Evolutionary conservation across 345 rosid genomes (phyloP).

Genomic region (Eutrema yunnanense): DNA sequence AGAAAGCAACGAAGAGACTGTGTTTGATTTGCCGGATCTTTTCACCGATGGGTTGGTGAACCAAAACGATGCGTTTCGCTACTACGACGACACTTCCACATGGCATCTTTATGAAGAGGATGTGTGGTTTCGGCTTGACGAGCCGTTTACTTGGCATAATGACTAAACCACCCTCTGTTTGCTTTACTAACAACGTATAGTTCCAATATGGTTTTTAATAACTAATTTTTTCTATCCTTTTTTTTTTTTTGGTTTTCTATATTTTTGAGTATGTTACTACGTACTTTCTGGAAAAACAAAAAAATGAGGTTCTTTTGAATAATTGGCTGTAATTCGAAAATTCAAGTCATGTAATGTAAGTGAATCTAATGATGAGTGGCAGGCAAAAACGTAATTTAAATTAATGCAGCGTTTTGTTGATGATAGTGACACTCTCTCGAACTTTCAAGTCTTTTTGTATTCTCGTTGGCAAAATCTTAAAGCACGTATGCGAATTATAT

Average conservation of each 20-base stretch:
- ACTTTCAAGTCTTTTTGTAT: too few species aligned
- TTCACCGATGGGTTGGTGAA: slow-evolving; percentile 32
- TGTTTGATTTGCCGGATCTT: slow-evolving; percentile 92
- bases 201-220: not conserved
- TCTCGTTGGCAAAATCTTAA: too few species aligned
- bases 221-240: not conserved
- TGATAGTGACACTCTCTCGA: too few species aligned
- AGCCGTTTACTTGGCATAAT: slow-evolving; percentile 42
- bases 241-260: not conserved
- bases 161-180: not conserved
- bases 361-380: not conserved
- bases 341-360: not conserved
- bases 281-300: not conserved
- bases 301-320: not conserved
- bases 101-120: slow-evolving; percentile 63
- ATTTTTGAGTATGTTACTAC: not conserved
- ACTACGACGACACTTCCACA: slow-evolving; percentile 31
- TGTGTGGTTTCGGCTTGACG: slow-evolving; percentile 48
- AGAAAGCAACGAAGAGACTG: slow-evolving; percentile 40
- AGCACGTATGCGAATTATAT: too few species aligned
- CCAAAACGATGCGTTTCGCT: slow-evolving; percentile 35
- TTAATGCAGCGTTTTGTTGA: too few species aligned
- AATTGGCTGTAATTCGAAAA: not conserved
- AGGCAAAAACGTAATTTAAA: too few species aligned
- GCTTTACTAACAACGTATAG: slow-evolving; percentile 13